phyloP scores from a whole-genome alignment of 768 basidiomycete species.

The Psilocybe subaeruginosa region DNA sequence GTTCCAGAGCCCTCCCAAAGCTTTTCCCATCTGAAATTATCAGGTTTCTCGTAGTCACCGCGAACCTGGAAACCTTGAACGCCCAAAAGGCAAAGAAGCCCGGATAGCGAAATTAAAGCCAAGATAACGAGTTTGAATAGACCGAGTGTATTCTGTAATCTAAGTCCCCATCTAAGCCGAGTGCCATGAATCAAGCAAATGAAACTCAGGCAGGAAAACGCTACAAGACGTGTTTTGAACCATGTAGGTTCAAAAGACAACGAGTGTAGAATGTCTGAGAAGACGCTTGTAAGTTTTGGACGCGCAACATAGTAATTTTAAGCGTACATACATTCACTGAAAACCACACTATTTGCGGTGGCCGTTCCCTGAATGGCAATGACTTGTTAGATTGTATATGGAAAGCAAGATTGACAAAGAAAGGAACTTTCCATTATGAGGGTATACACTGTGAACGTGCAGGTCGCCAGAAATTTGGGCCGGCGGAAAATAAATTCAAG shows the following conservation, averaged over 20 bases:
- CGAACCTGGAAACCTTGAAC: constrained; percentile 52
- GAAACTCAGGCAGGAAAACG: constrained; percentile 57
- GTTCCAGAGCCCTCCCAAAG: constrained; percentile 67
- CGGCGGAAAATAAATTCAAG: constrained; percentile 69
- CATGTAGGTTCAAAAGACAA: constrained; percentile 47
- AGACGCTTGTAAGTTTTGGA: background rate
- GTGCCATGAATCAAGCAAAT: constrained; percentile 60
- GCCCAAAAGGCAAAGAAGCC: constrained; percentile 52
- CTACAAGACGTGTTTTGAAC: constrained; percentile 53
- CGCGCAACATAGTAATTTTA: background rate
- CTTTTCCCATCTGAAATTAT: constrained; percentile 60
- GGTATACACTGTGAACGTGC: constrained; percentile 58
- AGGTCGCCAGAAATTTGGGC: constrained; percentile 65
- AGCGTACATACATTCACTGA: constrained; percentile 66
- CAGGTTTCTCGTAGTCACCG: constrained; percentile 52
- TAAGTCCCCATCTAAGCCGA: constrained; percentile 55
- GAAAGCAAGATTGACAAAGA: background rate
- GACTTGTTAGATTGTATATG: background rate
- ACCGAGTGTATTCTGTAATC: constrained; percentile 66
- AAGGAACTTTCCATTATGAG: constrained; percentile 52
- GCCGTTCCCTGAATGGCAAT: constrained; percentile 51
- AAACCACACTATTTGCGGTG: constrained; percentile 64
- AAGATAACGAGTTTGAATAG: constrained; percentile 64
- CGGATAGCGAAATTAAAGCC: constrained; percentile 51
- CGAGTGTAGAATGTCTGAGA: constrained; percentile 62